Percentiles rank a stretch among this genome's conserved stretches.
Conservation (phyloP, 192 early-diverging fungal genomes). For the Backusella tarrabulga region DNA sequence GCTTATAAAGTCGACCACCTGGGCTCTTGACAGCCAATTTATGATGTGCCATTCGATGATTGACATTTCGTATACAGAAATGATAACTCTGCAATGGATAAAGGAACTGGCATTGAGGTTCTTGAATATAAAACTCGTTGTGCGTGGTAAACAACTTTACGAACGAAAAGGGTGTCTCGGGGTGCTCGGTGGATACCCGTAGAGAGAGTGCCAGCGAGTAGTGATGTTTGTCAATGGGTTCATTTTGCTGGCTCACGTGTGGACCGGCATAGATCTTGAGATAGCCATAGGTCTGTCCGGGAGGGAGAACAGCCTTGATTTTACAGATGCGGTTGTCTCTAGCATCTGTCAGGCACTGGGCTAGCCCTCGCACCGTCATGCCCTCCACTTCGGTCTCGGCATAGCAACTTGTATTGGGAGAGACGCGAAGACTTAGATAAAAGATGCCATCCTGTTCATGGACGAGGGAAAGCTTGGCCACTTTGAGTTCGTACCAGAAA, state of each 20-base stretch:
- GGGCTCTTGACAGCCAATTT: conserved; percentile 40
- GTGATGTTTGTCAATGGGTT: conserved; percentile 13
- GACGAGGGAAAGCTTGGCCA: conserved; percentile 30
- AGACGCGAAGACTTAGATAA: conserved; percentile 14
- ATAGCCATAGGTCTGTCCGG: conserved; percentile 34
- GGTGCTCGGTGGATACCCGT: not conserved
- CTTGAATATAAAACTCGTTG: conserved; percentile 48
- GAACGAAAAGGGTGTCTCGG: conserved; percentile 38
- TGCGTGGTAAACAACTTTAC: conserved; percentile 39
- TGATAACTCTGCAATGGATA: conserved; percentile 47
- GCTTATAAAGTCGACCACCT: conserved; percentile 24
- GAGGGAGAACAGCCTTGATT: conserved; percentile 50
- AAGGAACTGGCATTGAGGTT: conserved; percentile 44
- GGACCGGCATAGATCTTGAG: conserved; percentile 47
- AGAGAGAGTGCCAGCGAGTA: conserved; percentile 41
- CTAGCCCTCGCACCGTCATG: conserved; percentile 16
- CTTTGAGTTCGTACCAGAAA: conserved; percentile 38
- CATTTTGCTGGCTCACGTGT: not conserved
- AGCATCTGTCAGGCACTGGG: conserved; percentile 24
- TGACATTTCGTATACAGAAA: conserved; percentile 35
- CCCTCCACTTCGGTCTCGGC: conserved; percentile 13
- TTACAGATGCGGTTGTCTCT: conserved; percentile 35
- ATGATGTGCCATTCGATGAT: conserved; percentile 14
- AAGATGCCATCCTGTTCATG: not conserved
- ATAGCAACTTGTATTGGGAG: conserved; percentile 6